These are phyloP conservation scores for Penicillium herquei DNA, from an alignment of 495 filamentous ascomycete species.

Conservation along the genomic window DNA sequence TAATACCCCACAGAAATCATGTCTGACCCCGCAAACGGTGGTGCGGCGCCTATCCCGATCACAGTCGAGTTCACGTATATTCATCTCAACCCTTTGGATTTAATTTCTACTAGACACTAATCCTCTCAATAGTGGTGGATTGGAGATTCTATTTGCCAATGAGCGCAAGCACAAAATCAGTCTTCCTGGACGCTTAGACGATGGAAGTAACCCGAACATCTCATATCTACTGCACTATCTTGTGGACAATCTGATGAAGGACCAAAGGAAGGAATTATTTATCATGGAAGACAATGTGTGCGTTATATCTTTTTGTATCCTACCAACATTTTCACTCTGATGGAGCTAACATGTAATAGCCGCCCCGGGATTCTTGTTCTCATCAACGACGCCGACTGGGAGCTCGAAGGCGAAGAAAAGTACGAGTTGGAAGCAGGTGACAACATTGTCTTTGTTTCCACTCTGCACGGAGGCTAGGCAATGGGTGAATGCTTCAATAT, in stretches of 20 bases:
- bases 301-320: too few relatives aligned
- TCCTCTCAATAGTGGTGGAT: conserved; percentile 65
- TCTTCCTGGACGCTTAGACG: conserved; percentile 59
- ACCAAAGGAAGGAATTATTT: conserved; percentile 84
- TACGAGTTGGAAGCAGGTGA: conserved; percentile 81
- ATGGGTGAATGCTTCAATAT: neutral
- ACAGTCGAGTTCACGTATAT: conserved; percentile 75
- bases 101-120: conserved; percentile 3
- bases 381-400: conserved; percentile 98
- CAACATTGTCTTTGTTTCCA: conserved; percentile 94
- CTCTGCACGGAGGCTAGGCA: conserved; percentile 83
- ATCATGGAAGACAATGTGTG: conserved; percentile 87
- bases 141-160: conserved; percentile 93
- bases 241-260: conserved; percentile 81
- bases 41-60: conserved; percentile 42
- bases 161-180: conserved; percentile 66
- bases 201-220: conserved; percentile 63
- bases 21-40: conserved; percentile 7
- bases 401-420: conserved; percentile 88
- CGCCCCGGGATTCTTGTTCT: conserved; percentile 96
- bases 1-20: neutral
- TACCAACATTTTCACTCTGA: too few relatives aligned
- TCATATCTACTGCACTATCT: conserved; percentile 76
- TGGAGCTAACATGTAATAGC: conserved; percentile 48
- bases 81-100: neutral